Conservation (phyloP, 2,329 filamentous ascomycete species). For the Colletotrichum tropicicola region DNA sequence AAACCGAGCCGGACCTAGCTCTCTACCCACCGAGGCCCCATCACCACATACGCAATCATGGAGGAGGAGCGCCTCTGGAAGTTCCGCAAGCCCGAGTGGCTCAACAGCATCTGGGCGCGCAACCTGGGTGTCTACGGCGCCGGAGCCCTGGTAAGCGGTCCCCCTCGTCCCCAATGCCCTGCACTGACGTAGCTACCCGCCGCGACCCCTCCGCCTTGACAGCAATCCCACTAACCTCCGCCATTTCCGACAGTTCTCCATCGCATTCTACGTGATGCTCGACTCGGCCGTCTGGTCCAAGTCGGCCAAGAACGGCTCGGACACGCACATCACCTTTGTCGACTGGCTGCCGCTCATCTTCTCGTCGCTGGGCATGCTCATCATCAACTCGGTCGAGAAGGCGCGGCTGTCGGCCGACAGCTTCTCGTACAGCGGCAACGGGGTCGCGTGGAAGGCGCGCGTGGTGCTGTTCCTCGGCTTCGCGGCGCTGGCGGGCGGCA, state of each 20-base stretch:
- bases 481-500: conserved; percentile 70
- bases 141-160: conserved; percentile 69
- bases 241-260: conserved; percentile 68
- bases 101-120: conserved; percentile 70
- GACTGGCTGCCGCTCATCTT: conserved; percentile 77
- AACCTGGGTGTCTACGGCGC: conserved; percentile 71
- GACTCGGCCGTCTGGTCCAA: conserved; percentile 75
- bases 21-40: neutral
- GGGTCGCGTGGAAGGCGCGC: conserved; percentile 74
- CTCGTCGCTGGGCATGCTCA: conserved; percentile 73
- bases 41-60: conserved; percentile 48
- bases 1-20: conserved; percentile 4
- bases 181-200: neutral
- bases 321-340: conserved; percentile 71
- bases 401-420: conserved; percentile 70
- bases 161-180: neutral
- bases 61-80: conserved; percentile 74
- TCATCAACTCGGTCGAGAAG: conserved; percentile 77
- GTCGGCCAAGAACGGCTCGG: conserved; percentile 65
- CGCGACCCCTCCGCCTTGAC: neutral
- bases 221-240: neutral
- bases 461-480: conserved; percentile 75
- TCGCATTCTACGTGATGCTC: conserved; percentile 75
- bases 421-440: conserved; percentile 69
- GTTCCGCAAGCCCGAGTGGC: conserved; percentile 73